Conservation (phyloP, 768 basidiomycete species). For the Coprinopsis sp. region DNA sequence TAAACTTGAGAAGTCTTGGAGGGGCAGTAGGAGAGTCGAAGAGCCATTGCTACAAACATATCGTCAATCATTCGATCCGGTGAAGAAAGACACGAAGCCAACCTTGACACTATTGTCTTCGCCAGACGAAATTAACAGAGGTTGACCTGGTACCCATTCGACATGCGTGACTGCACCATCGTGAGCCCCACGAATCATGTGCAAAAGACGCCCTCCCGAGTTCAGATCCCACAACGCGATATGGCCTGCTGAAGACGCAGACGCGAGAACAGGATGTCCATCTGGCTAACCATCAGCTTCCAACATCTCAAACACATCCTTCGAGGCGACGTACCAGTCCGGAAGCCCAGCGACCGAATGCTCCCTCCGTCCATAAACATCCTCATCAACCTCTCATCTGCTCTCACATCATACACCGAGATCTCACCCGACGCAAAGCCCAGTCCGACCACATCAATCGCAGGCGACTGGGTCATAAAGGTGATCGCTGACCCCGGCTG, state of each 20-base stretch:
- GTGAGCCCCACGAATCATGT: slow-evolving; percentile 85
- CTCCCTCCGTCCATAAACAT: slow-evolving; percentile 89
- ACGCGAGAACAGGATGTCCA: slow-evolving; percentile 83
- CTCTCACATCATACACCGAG: slow-evolving; percentile 83
- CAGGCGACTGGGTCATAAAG: slow-evolving; percentile 83
- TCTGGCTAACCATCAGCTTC: slow-evolving; percentile 40
- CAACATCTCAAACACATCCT: not conserved
- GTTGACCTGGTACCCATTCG: slow-evolving; percentile 93
- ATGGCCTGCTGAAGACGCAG: slow-evolving; percentile 81
- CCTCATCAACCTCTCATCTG: slow-evolving; percentile 83
- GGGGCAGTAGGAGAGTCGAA: slow-evolving; percentile 87
- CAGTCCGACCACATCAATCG: slow-evolving; percentile 93
- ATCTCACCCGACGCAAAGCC: slow-evolving; percentile 87
- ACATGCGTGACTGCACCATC: slow-evolving; percentile 77
- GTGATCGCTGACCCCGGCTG: slow-evolving; percentile 54
- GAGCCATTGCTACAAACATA: slow-evolving; percentile 93
- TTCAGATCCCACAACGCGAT: slow-evolving; percentile 93
- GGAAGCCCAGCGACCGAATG: slow-evolving; percentile 73
- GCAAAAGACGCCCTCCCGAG: slow-evolving; percentile 73
- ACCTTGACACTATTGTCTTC: slow-evolving; percentile 97
- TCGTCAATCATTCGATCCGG: too few relatives aligned
- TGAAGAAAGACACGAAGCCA: slow-evolving; percentile 4
- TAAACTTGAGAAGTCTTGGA: slow-evolving; percentile 85
- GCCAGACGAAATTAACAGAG: slow-evolving; percentile 82
- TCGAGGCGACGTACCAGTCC: slow-evolving; percentile 59